Evolutionary conservation across 768 basidiomycete species (phyloP), one percentile per base, ranked within the genome.

Genomic region (Leccinum imitatum): DNA sequence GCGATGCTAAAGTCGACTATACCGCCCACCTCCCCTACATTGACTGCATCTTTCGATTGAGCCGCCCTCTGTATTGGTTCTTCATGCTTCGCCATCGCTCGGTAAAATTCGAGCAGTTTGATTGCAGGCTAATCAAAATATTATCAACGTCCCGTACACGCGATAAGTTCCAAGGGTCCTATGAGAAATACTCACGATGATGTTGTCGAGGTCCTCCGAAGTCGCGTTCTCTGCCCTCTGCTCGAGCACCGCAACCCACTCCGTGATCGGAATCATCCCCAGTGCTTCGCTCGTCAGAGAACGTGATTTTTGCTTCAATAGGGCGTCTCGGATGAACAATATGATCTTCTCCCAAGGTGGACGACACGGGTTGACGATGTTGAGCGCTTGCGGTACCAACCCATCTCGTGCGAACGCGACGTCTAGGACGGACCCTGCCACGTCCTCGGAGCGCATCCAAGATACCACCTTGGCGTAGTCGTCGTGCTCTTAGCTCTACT

Each of bases 361-460:
- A 2, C 74, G 73, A 9, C 66, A 68, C 1, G 79, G 78, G 65
- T 79, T 77, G 2, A 76, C 76, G 14, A 79, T 53, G 62, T 80
- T 78, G 30, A 76, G 60, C 4, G 69, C 69, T 23, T 60, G 56
- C 2, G 74, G 72, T 19, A 46, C 0, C 44, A 9, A 13, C 0
- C 58, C 59, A 10, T 54, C 50, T 7, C 65, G 55, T 35, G 64
- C 46, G 50, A 76, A 68, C 1, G 72, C 73, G 8, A 76, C 62
- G 57, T 79, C 77, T 8, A 75, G 39, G 13, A 78, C 64, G 33
- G 73, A 58, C 15, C 60, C 57, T 0, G 75, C 67, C 1, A 77
- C 77, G n/a, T 72, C 71, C 48, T 78, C 68, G 41, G 75, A 67
- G 8, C 73, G 71, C 13, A 79, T 52, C 79, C 79, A 80, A 15